Conservation (phyloP, 345 rosid species). For the Barbarea vulgaris region DNA sequence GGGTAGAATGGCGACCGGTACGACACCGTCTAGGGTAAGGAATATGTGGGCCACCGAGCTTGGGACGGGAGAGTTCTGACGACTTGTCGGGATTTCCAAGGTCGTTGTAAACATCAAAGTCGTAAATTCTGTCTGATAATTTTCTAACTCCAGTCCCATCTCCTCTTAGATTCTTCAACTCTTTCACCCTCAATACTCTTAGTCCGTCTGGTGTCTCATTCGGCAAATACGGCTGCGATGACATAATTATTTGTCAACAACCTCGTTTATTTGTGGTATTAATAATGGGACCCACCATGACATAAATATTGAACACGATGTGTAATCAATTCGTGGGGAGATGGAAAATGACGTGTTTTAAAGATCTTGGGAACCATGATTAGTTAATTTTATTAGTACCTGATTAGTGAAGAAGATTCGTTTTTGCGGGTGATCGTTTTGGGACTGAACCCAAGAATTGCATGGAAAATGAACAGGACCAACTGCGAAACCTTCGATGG, state of each 20-base stretch:
- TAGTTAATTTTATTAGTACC: slow-evolving; percentile 45
- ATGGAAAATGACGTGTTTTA: slow-evolving; percentile 6
- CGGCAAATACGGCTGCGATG: slow-evolving; percentile 77
- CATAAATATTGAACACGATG: not conserved
- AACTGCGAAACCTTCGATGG: slow-evolving; percentile 77
- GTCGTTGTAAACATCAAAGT: slow-evolving; percentile 84
- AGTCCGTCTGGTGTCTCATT: slow-evolving; percentile 83
- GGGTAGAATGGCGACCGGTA: slow-evolving; percentile 70
- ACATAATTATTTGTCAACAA: not conserved
- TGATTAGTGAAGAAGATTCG: slow-evolving; percentile 83
- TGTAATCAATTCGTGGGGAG: slow-evolving; percentile 11
- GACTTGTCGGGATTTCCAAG: slow-evolving; percentile 91
- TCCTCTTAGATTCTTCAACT: slow-evolving; percentile 69
- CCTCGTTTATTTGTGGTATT: not conserved
- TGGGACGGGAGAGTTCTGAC: slow-evolving; percentile 58
- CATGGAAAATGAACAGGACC: slow-evolving; percentile 92
- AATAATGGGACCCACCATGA: slow-evolving; percentile 23
- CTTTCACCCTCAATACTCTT: slow-evolving; percentile 67
- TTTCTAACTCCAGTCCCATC: slow-evolving; percentile 71
- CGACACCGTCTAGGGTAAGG: slow-evolving; percentile 95
- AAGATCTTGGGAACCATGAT: not conserved
- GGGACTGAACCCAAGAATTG: slow-evolving; percentile 93
- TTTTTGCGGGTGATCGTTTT: slow-evolving; percentile 60
- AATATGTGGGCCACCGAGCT: slow-evolving; percentile 65
- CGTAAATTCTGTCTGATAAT: slow-evolving; percentile 79